Base-by-base conservation (phyloP, 495 filamentous ascomycete genomes). In the Penicillium cosmopolitanum region DNA sequence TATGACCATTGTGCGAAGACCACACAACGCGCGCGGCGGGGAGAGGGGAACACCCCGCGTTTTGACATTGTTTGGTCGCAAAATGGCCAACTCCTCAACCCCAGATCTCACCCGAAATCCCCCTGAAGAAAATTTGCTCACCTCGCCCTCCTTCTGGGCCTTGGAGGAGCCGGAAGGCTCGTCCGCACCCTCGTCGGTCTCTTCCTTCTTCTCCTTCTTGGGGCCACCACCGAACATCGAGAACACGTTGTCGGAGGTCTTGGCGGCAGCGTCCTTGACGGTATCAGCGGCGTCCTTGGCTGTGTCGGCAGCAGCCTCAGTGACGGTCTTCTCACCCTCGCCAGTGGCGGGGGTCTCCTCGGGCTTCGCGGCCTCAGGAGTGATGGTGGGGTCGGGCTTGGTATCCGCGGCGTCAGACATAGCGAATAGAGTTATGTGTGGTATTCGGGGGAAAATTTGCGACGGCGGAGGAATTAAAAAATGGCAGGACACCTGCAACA, bases 151-250 rank as follows among this genome's bases (percentile, higher is more conserved):
- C 73, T 93, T 93, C 72, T 89, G 82, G 50, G 88, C 87, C 83
- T 96, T 96, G 61, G 91, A 87, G 75, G 87, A 90, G 58, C 93
- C 93, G 66, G 90, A 94, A 67, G 84, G 86, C 73, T 97, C 92
- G 61, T 87, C 83, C 60, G 85, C 86, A 31, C 82, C 85, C 35
- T 92, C 90, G 16, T 88, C 91, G 59, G 86, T 79, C 74, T 91
- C 91, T 72, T 92, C 89, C 84, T 93, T 96, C 77, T 84, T 85
- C 69, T 89, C 86, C 71, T 87, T 87, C 73, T 91, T 93, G 52
- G 92, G 90, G 16, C 88, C 88, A 55, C 93, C 93, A 59, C 95
- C 95, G 73, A 98, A 98, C 95, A 98, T 98, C 72, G 89, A 90
- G 81, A 97, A 98, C 53, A 98, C 88, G 69, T 78, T 88, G 66